Percentiles rank a stretch among this genome's conserved stretches.
Conservation (phyloP, 495 filamentous ascomycete species). For the Lasiosphaeria miniovina region DNA sequence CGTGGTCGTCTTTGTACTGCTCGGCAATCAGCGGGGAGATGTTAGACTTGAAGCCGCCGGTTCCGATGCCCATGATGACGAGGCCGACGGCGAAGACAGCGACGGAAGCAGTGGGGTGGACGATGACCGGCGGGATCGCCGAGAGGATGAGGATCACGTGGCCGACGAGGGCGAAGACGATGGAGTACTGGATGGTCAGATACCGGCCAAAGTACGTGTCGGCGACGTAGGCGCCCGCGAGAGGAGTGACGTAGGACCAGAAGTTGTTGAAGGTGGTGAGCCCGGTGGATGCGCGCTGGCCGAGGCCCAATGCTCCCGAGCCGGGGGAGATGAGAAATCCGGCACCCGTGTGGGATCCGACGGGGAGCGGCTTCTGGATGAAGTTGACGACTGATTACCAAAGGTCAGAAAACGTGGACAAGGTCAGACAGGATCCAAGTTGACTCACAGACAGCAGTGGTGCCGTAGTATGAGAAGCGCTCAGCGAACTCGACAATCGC, state of each 20-base stretch:
- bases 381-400: conserved; percentile 41
- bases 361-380: conserved; percentile 63
- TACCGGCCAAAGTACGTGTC: conserved; percentile 71
- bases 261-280: conserved; percentile 70
- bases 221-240: conserved; percentile 65
- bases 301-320: conserved; percentile 64
- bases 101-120: conserved; percentile 49
- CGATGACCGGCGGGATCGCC: conserved; percentile 59
- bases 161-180: conserved; percentile 58
- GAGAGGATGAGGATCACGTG: conserved; percentile 65
- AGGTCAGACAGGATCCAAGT: neutral
- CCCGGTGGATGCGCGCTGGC: conserved; percentile 62
- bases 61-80: conserved; percentile 64
- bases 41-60: conserved; percentile 64
- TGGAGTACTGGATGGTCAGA: conserved; percentile 61
- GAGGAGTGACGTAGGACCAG: conserved; percentile 70
- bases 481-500: conserved; percentile 76
- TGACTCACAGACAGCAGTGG: conserved; percentile 63
- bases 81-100: conserved; percentile 60
- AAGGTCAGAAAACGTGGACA: conserved; percentile 24
- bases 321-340: conserved; percentile 42
- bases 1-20: conserved; percentile 40
- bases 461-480: conserved; percentile 78
- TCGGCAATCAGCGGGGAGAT: conserved; percentile 60
- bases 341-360: conserved; percentile 58